phyloP scores from a whole-genome alignment of 345 rosid species.

The Triadica sebifera region DNA sequence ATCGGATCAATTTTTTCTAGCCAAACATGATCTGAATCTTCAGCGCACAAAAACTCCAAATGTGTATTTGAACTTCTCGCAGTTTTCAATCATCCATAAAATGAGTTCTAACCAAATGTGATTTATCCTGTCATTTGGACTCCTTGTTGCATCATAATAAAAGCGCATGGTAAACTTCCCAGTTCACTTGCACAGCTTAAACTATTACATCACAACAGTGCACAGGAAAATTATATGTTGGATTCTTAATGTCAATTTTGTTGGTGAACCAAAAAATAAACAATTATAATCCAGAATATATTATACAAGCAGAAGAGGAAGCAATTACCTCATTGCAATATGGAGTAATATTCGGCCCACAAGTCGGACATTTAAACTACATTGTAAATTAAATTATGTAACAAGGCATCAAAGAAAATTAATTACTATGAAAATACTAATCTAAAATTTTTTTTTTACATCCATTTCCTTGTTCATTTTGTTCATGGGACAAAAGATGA shows the following conservation, averaged over 20 bases:
- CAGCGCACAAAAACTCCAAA: neutral
- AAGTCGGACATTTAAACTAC: slow-evolving; percentile 61
- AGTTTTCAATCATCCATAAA: no score
- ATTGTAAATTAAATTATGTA: slow-evolving; percentile 2
- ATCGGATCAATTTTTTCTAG: no score
- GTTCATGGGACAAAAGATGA: no score
- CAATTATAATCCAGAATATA: neutral
- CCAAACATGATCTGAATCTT: neutral
- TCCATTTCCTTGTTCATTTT: neutral
- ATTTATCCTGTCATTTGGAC: neutral
- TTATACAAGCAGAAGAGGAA: neutral
- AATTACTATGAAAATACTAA: neutral
- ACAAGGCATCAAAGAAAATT: slow-evolving; percentile 7
- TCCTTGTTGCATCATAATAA: neutral
- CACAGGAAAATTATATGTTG: neutral
- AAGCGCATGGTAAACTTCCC: neutral
- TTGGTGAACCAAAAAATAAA: neutral
- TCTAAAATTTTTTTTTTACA: neutral
- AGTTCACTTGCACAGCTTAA: neutral
- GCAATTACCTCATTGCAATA: slow-evolving; percentile 63
- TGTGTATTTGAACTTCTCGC: neutral
- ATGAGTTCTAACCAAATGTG: neutral
- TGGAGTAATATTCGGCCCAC: slow-evolving; percentile 78
- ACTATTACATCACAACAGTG: neutral
- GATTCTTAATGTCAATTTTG: neutral